Evolutionary conservation across 805 yeast genomes (phyloP), one percentile per base, ranked within the genome.

Genomic region (Candida ipomoeae): DNA sequence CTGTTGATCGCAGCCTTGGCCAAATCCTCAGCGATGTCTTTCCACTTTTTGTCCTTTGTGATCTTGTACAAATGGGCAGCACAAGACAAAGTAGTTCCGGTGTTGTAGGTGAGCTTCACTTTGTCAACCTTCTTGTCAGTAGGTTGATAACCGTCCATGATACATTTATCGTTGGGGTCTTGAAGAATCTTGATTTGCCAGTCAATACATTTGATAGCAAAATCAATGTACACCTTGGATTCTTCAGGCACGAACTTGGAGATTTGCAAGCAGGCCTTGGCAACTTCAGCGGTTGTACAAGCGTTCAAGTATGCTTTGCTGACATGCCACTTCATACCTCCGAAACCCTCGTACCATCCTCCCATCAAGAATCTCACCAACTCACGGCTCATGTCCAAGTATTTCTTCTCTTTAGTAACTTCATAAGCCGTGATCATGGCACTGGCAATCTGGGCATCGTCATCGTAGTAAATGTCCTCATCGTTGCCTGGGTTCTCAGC

Each of bases 41-140:
- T 92, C 77, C 94, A 84, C 60, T 78, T 74, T 60, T 83, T 85
- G 55, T 92, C 96, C 74, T 78, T 87, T 66, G 92, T 73, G 95
- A 89, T 86, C 81, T 85, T 87, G 90, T 92, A 94, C 68, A 92
- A 82, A 78, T 94, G 96, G 82, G 79, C 65, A 7, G 80, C 73
- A 1, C 84, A 80, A 10, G 84, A 77, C 33, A 85, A 58, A 0
- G 89, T 81, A 10, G 85, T 77, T 20, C 90, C 90, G 10, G 80
- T 77, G 66, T 84, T 85, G 64, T 84, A 84, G 5, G 87, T 77
- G 79, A 83, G 82, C 66, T 84, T 83, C 58, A 74, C 73, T 17
- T 71, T 71, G 57, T 82, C 79, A 10, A 73, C 69, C 23, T 67
- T 61, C 39, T 70, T 70, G 5, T 68, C 65, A 40, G 74, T 74